Evolutionary conservation across 345 rosid species (phyloP).

Genomic region (Geranium brycei): DNA sequence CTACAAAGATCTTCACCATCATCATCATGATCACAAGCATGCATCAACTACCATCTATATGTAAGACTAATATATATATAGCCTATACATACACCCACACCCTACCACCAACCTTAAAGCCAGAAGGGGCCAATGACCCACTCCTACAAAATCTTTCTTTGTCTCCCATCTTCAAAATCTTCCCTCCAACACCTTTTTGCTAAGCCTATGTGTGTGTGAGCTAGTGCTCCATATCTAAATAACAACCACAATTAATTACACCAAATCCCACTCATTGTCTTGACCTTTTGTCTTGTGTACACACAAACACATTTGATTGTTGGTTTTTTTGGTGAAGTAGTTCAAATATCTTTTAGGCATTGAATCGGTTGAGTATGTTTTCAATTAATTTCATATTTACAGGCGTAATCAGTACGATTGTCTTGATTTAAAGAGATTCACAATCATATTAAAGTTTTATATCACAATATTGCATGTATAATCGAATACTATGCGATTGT

Average conservation of each 20-base stretch:
- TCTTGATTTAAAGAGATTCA: too few relatives aligned
- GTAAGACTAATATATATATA: too few relatives aligned
- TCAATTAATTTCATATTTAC: too few relatives aligned
- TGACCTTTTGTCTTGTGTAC: neutral
- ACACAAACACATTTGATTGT: neutral
- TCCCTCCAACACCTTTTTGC: slow-evolving; percentile 2
- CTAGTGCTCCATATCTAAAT: neutral
- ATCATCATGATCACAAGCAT: slow-evolving; percentile 13
- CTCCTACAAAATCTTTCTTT: slow-evolving; percentile 24
- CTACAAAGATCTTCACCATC: neutral
- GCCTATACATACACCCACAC: neutral
- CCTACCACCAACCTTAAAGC: slow-evolving; percentile 22
- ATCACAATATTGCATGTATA: too few relatives aligned
- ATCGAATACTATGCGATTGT: too few relatives aligned
- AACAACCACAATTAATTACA: neutral
- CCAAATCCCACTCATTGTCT: neutral
- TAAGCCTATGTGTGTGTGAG: neutral
- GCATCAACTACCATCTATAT: slow-evolving; percentile 13
- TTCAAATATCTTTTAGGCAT: too few relatives aligned
- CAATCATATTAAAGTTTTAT: too few relatives aligned
- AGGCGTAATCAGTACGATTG: too few relatives aligned
- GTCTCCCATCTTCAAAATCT: slow-evolving; percentile 34
- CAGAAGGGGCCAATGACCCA: neutral
- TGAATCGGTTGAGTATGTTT: too few relatives aligned
- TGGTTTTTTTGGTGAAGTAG: too few relatives aligned